Base-by-base conservation (phyloP, 139 green algal species). In the Raphidocelis subcapitata region DNA sequence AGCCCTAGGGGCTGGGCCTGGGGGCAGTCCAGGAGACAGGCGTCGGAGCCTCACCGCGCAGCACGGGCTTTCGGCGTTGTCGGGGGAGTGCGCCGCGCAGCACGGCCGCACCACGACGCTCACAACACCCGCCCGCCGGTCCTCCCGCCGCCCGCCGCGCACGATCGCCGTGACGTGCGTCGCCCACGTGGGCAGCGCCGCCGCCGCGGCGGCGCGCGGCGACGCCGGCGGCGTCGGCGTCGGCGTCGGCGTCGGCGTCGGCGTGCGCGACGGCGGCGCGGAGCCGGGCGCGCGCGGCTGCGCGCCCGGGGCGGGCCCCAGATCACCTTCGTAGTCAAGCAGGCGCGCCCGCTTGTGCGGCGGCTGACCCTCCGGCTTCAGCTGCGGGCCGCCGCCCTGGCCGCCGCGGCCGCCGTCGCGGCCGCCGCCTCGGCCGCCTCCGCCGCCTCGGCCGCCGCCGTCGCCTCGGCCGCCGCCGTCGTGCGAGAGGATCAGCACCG, bases 71-170 rank as follows among this genome's bases (percentile, higher is more conserved):
- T 21, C 35, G 1, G 62, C 28, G 14, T 61, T 18, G 0, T 12
- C 36, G 21, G 24, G 37, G 37, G 65, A 59, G 52, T 70, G 60
- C 47, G 47, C 5, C 36, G 67, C 67, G 47, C 75, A 81, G 62
- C 75, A 76, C 21, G 75, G 75, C 68, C 75, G 63, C 26, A 81
- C 60, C 15, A 68, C n/a, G 29, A 81, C 75, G 57, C 73, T 62
- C 67, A 81, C 28, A 24, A 47, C 29, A 20, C 29, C 33, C 35
- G 64, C 41, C 3, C 74, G 62, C 54, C 5, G 37, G 44, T 82
- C 69, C 47, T 64, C 57, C 26, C 64, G 54, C 26, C 69, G 65
- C 35, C 41, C 41, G 41, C 41, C 57, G 26, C 68, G 68, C 26
- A 75, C 68, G 37, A 75, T 26, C 26, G 18, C 56, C 37, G 56